These are phyloP conservation scores for Astrephomene gubernaculifera DNA, from an alignment of 139 green algal species.

Conservation along the genomic window DNA sequence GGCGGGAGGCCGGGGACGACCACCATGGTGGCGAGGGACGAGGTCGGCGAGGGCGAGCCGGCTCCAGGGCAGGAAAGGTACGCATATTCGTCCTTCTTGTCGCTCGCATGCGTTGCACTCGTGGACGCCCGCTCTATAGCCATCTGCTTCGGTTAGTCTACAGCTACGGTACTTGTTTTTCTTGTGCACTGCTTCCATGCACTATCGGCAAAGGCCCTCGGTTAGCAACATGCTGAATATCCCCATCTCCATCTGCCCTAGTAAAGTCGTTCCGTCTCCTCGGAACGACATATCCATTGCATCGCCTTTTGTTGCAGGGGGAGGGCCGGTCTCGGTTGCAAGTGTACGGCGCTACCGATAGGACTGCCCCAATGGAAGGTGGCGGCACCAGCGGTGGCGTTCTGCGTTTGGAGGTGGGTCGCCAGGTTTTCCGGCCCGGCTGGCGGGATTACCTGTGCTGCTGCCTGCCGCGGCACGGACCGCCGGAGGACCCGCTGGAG, in stretches of 20 bases:
- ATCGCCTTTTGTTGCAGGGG: too few relatives aligned
- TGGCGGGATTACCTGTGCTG: slow-evolving; percentile 45
- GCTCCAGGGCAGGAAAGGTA: slow-evolving; percentile 14
- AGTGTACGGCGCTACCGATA: slow-evolving; percentile 6
- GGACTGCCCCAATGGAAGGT: background rate
- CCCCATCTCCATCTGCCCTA: background rate
- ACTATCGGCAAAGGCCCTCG: background rate
- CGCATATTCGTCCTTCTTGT: background rate
- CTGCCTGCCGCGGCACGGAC: slow-evolving; percentile 16
- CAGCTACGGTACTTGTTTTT: background rate
- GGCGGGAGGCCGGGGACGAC: background rate
- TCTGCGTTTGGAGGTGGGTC: slow-evolving; percentile 10
- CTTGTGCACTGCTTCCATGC: background rate
- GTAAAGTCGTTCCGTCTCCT: too few relatives aligned
- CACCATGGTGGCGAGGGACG: background rate
- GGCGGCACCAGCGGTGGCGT: background rate
- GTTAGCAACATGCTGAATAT: background rate
- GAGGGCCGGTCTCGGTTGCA: background rate
- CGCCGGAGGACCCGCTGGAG: slow-evolving; percentile 28
- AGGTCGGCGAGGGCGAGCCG: background rate
- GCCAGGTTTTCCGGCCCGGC: background rate
- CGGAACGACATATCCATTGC: background rate
- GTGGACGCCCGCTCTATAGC: background rate
- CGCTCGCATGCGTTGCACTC: background rate
- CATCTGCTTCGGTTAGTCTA: background rate